Conservation (phyloP, 2,329 filamentous ascomycete genomes). For the Cladosporium sp. region DNA sequence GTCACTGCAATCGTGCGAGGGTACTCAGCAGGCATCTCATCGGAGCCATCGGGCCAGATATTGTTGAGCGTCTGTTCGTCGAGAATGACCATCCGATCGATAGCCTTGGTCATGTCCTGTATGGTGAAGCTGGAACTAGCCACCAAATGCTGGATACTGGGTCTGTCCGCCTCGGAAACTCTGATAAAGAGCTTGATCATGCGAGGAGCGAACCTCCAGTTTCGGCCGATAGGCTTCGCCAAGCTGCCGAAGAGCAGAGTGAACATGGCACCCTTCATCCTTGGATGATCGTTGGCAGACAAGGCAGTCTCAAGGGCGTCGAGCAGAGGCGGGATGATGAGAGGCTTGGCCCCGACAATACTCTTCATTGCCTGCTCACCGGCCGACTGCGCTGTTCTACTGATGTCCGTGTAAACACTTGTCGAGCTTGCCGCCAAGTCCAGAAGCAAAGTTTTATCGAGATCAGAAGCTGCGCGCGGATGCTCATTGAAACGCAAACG, state of each 20-base stretch:
- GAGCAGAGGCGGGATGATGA: constrained; percentile 87
- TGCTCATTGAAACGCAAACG: constrained; percentile 92
- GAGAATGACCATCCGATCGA: constrained; percentile 81
- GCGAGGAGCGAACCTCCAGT: constrained; percentile 94
- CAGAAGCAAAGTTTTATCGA: constrained; percentile 79
- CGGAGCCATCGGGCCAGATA: constrained; percentile 57
- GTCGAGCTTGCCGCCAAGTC: constrained; percentile 88
- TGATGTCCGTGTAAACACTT: constrained; percentile 90
- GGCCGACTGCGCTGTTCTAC: constrained; percentile 86
- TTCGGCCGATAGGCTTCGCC: constrained; percentile 78
- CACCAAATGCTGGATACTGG: constrained; percentile 87
- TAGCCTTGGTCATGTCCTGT: constrained; percentile 84
- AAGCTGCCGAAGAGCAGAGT: constrained; percentile 85
- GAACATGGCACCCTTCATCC: constrained; percentile 93
- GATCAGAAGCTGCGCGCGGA: constrained; percentile 79
- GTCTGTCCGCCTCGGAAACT: constrained; percentile 85
- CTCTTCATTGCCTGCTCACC: constrained; percentile 92
- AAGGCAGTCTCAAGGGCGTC: constrained; percentile 74
- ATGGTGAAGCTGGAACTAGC: constrained; percentile 77
- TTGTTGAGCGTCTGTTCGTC: constrained; percentile 66
- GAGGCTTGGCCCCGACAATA: constrained; percentile 77
- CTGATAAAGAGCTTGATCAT: constrained; percentile 86
- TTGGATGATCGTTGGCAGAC: constrained; percentile 74
- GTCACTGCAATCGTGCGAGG: constrained; percentile 29
- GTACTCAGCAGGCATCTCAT: constrained; percentile 28